Evolutionary conservation across 352 stramenopile genomes (phyloP).

Genomic region (Pythium insidiosum): DNA sequence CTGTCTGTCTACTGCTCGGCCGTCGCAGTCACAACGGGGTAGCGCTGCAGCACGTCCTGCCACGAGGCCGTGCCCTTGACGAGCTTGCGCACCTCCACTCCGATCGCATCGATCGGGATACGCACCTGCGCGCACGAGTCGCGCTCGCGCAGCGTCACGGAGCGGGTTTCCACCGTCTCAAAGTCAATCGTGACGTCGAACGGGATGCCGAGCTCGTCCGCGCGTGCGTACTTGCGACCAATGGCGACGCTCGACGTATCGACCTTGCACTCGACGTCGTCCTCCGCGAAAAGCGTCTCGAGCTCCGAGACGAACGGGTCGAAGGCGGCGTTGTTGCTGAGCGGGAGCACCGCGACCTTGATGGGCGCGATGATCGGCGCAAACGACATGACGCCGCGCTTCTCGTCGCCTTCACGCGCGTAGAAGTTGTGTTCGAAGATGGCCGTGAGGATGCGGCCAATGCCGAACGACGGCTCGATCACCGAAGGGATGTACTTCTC

Average conservation of each 20-base stretch:
- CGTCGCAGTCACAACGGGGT: conserved; percentile 56
- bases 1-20: neutral
- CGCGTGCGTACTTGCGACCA: conserved; percentile 94
- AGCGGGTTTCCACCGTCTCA: conserved; percentile 86
- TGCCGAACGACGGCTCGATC: conserved; percentile 99
- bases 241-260: conserved; percentile 95
- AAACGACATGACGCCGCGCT: conserved; percentile 98
- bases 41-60: conserved; percentile 72
- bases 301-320: conserved; percentile 76
- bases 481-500: conserved; percentile 98
- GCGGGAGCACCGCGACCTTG: conserved; percentile 95
- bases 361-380: conserved; percentile 96
- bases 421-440: conserved; percentile 99
- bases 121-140: conserved; percentile 97
- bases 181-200: conserved; percentile 99
- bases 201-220: conserved; percentile 97
- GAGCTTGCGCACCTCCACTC: conserved; percentile 75
- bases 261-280: conserved; percentile 85
- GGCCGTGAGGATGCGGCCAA: conserved; percentile 96
- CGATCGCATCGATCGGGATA: conserved; percentile 83
- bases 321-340: conserved; percentile 87
- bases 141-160: conserved; percentile 97
- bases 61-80: conserved; percentile 82
- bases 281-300: conserved; percentile 49
- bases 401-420: conserved; percentile 93